Conservation (phyloP, 73 alveolate genomes). For the Paramecium octaurelia region DNA sequence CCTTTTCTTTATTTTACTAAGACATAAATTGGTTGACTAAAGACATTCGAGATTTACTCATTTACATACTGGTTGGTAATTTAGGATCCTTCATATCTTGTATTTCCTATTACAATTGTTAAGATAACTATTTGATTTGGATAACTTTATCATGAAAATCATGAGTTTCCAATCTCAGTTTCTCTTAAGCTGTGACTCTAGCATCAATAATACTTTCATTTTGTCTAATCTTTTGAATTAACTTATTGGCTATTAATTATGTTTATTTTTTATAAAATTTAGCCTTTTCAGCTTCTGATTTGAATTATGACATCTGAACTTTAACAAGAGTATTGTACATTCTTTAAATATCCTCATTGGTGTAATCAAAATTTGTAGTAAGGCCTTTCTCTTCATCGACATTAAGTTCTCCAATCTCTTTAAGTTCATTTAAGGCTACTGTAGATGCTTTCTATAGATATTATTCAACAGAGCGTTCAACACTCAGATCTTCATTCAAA, state of each 20-base stretch:
- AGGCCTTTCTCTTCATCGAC: neutral
- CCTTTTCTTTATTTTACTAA: neutral
- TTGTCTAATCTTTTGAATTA: neutral
- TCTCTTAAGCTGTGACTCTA: neutral
- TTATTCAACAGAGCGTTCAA: neutral
- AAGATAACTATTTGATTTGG: neutral
- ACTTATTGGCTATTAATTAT: neutral
- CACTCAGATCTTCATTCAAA: neutral
- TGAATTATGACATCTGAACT: neutral
- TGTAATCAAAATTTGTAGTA: neutral
- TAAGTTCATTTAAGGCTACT: neutral
- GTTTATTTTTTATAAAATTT: slow-evolving; percentile 34
- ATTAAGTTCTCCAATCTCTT: neutral
- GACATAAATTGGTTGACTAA: slow-evolving; percentile 1
- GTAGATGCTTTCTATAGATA: neutral
- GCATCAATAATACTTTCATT: neutral
- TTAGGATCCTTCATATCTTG: slow-evolving; percentile 5
- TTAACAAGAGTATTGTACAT: neutral
- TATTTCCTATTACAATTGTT: neutral
- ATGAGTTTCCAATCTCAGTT: neutral
- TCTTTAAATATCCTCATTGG: neutral
- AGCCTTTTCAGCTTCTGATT: slow-evolving; percentile 42
- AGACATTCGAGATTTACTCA: neutral
- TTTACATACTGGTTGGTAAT: neutral
- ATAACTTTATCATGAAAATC: neutral